Conservation (phyloP, 129 eudicot genomes). For the Dittrichia graveolens region DNA sequence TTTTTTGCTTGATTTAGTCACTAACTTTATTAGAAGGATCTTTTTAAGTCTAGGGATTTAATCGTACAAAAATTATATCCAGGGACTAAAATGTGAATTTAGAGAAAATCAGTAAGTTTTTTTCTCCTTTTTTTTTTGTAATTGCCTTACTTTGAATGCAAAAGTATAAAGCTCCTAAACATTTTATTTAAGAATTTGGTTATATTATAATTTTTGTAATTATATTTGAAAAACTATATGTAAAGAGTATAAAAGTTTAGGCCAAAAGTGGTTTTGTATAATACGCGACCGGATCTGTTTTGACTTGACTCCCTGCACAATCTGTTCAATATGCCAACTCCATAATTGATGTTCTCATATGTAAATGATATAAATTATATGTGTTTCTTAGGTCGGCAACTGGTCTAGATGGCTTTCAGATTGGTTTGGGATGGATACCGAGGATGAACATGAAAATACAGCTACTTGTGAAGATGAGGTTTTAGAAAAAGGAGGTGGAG, state of each 20-base stretch:
- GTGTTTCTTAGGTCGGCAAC: conserved; percentile 64
- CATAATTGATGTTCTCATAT: background rate
- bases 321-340: background rate
- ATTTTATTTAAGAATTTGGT: no score
- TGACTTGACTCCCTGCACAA: background rate
- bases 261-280: background rate
- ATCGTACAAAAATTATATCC: no score
- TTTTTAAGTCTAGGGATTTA: no score
- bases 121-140: no score
- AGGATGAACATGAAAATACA: conserved; percentile 39
- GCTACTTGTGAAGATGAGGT: conserved; percentile 30
- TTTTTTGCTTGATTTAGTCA: no score
- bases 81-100: no score
- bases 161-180: no score
- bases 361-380: conserved; percentile 11
- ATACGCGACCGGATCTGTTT: background rate
- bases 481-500: conserved; percentile 34
- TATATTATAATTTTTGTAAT: background rate
- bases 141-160: no score
- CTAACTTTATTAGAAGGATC: no score
- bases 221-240: background rate
- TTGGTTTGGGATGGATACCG: conserved; percentile 61
- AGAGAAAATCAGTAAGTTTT: no score
- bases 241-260: background rate
- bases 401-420: conserved; percentile 94